Evolutionary conservation across 805 yeast species (phyloP).

Genomic region (Candida loeiensis): DNA sequence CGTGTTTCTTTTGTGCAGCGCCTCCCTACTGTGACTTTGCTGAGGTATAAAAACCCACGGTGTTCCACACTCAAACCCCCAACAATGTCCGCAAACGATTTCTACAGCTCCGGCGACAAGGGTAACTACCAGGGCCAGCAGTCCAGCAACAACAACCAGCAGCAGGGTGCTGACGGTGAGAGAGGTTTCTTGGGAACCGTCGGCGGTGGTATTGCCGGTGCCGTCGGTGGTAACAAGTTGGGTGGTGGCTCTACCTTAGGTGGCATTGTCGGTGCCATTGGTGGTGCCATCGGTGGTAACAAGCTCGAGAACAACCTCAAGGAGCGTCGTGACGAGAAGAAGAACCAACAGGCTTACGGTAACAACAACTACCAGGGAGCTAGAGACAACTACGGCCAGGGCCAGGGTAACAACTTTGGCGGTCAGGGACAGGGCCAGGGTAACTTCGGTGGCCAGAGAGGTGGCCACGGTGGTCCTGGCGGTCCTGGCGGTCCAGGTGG

Average conservation of each 20-base stretch:
- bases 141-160: slow-evolving; percentile 11
- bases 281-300: slow-evolving; percentile 29
- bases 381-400: slow-evolving; percentile 4
- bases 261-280: slow-evolving; percentile 27
- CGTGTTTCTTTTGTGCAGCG: neutral
- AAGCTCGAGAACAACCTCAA: slow-evolving; percentile 23
- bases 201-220: slow-evolving; percentile 32
- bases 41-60: neutral
- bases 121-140: slow-evolving; percentile 15
- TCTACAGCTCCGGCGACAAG: slow-evolving; percentile 24
- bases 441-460: slow-evolving; percentile 9
- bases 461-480: slow-evolving; percentile 5
- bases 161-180: slow-evolving; percentile 22
- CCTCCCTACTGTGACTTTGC: neutral
- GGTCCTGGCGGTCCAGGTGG: slow-evolving; percentile 1
- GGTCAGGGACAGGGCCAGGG: slow-evolving; percentile 4
- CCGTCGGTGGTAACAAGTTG: slow-evolving; percentile 24
- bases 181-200: slow-evolving; percentile 25
- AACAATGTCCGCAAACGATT: slow-evolving; percentile 27
- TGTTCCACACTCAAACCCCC: slow-evolving; percentile 1
- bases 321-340: slow-evolving; percentile 13
- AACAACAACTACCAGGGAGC: slow-evolving; percentile 5
- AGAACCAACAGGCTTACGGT: slow-evolving; percentile 9
- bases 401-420: slow-evolving; percentile 5
- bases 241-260: slow-evolving; percentile 25